Base-by-base conservation (phyloP, 176 grass and related monocot species). In the Hsuehochloa calcarea region DNA sequence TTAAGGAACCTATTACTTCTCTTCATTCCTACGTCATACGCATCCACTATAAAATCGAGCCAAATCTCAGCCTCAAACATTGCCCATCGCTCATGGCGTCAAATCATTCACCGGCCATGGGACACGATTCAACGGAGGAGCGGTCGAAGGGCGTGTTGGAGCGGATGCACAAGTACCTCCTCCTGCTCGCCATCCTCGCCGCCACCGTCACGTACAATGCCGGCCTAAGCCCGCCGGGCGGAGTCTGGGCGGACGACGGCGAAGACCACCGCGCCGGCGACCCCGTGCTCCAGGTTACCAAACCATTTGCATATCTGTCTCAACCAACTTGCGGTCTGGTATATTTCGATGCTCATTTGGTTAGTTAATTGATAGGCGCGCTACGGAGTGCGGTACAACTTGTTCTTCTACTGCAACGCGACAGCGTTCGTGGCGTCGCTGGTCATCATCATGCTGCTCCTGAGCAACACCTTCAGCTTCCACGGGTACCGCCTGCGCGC, bases 371-470 rank as follows among this genome's bases (percentile, higher is more conserved):
- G 41, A 43, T 47, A 82, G 80, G 80, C 51, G 0, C 70, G 40
- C 69, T 63, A 74, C 70, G 17, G 6, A 0, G 55, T 31, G 56
- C 40, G 70, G 20, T 90, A 86, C 70, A 56, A 6, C 26, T 54
- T 37, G 14, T 91, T 91, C 81, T 84, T 74, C 69, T 91, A 80
- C 63, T 82, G 80, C 68, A 88, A 91, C 40, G 81, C 85, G 13
- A 88, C 72, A 1, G 89, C 85, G 25, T 91, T 91, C 69, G 75
- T 85, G 80, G 22, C 80, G 20, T 91, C 89, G 7, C 51, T 88
- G 43, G 52, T 80, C 38, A 91, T 91, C 77, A 88, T 88, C 38
- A 41, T 76, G 69, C 74, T 91, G 70, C 74, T 91, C 20, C 75
- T 84, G 44, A 88, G 70, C 38, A 81, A 52, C 37, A 85, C 20